Percentiles rank a stretch among this genome's conserved stretches.
phyloP scores from a whole-genome alignment of 176 grass and related monocot genomes.

The Typha latifolia region DNA sequence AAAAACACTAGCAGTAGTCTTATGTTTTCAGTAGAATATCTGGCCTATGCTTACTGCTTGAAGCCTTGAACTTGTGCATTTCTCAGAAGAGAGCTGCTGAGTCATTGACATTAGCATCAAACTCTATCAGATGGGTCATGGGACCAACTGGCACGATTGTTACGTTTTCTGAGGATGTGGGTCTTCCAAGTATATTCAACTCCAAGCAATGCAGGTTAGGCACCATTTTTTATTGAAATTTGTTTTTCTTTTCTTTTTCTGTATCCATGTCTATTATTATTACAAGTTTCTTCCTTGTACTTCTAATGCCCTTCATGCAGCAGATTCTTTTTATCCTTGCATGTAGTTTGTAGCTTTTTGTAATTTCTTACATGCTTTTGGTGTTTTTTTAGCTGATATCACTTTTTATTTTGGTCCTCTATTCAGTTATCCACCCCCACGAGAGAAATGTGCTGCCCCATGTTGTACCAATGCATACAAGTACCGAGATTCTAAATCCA shows the following conservation, averaged over 20 bases:
- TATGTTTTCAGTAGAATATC: neutral
- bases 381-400: neutral
- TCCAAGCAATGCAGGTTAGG: constrained; percentile 55
- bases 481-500: constrained; percentile 84
- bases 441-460: constrained; percentile 90
- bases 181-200: constrained; percentile 61
- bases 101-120: constrained; percentile 15
- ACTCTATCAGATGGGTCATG: constrained; percentile 45
- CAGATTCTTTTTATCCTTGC: too few species aligned
- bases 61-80: neutral
- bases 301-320: neutral
- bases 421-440: constrained; percentile 84
- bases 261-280: constrained; percentile 11
- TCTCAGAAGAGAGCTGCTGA: constrained; percentile 3
- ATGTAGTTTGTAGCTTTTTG: neutral
- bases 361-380: neutral
- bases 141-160: constrained; percentile 48
- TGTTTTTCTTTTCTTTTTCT: neutral
- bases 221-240: neutral
- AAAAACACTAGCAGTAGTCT: too few species aligned
- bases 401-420: constrained; percentile 8
- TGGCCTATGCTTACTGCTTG: neutral
- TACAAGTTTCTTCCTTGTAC: neutral
- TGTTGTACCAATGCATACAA: constrained; percentile 82
- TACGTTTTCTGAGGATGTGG: constrained; percentile 50